Percentiles rank a stretch among this genome's conserved stretches.
Evolutionary conservation across 495 filamentous ascomycete species (phyloP).

Genomic region (Poronia punctata): DNA sequence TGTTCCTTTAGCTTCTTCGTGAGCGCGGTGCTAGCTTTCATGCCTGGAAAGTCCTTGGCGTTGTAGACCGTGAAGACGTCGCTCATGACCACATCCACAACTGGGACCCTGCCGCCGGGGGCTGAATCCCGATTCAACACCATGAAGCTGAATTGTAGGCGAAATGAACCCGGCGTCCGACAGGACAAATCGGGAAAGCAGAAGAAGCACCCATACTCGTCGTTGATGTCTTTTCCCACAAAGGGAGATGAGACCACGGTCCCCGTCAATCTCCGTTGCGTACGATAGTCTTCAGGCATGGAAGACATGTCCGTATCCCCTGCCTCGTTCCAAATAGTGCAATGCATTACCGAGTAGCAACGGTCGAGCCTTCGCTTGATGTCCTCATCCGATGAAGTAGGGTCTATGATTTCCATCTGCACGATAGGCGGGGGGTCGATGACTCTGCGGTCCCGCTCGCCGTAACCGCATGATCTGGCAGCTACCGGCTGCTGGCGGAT

Average conservation of each 20-base stretch:
- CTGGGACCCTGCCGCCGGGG: conserved; percentile 50
- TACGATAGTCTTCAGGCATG: conserved; percentile 50
- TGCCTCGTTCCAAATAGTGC: conserved; percentile 60
- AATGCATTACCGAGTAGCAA: conserved; percentile 78
- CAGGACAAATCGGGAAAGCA: conserved; percentile 93
- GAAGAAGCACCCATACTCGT: conserved; percentile 76
- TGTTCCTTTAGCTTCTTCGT: conserved; percentile 66
- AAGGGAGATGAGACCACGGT: conserved; percentile 71
- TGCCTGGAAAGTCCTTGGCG: conserved; percentile 95
- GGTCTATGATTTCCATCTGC: conserved; percentile 69
- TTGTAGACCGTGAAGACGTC: conserved; percentile 82
- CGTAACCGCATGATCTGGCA: conserved; percentile 88
- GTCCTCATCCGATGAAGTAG: conserved; percentile 43
- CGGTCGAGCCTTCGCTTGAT: conserved; percentile 58
- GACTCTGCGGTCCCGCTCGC: conserved; percentile 85
- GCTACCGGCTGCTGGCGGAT: conserved; percentile 88
- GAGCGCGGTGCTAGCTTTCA: conserved; percentile 65
- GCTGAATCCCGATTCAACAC: conserved; percentile 53
- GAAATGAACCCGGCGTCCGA: conserved; percentile 75
- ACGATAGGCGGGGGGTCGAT: conserved; percentile 95
- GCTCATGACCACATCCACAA: conserved; percentile 62
- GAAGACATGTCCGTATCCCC: conserved; percentile 54
- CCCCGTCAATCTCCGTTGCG: conserved; percentile 68
- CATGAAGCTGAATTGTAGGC: conserved; percentile 82
- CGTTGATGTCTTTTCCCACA: conserved; percentile 58